A percentile compares a stretch with the other conserved stretches of the same genome.
phyloP scores from a whole-genome alignment of 2,329 filamentous ascomycete genomes.

The Domatiomyces catenatus region DNA sequence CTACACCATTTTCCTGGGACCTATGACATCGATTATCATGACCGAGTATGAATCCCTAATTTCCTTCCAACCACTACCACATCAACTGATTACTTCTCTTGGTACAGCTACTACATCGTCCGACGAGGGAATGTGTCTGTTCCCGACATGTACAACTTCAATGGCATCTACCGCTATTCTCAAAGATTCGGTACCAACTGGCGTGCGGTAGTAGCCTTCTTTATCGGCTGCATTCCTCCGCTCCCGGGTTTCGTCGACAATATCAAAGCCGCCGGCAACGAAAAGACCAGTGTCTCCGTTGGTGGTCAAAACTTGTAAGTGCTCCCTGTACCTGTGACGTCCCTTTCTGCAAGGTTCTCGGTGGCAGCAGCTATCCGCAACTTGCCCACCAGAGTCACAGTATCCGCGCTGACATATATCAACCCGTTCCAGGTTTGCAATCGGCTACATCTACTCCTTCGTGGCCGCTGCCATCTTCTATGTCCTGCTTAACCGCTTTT shows the following conservation, averaged over 20 bases:
- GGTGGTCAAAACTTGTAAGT: constrained; percentile 11
- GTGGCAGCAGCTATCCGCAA: too few species aligned
- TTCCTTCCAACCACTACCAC: neutral
- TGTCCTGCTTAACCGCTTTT: constrained; percentile 14
- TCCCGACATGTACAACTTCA: constrained; percentile 14
- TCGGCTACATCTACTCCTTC: constrained; percentile 14
- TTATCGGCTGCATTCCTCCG: constrained; percentile 14
- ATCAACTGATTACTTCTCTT: constrained; percentile 1
- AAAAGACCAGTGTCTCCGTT: constrained; percentile 9
- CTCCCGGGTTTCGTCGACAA: constrained; percentile 31
- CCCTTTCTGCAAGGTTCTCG: neutral
- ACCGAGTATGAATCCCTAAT: constrained; percentile 7
- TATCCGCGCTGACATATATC: constrained; percentile 1
- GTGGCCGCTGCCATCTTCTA: constrained; percentile 14
- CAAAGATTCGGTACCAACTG: constrained; percentile 32
- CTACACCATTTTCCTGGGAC: constrained; percentile 49
- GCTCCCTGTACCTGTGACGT: neutral
- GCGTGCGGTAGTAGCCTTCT: constrained; percentile 11
- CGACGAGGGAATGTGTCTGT: constrained; percentile 11
- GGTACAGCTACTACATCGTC: constrained; percentile 9
- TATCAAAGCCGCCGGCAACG: constrained; percentile 8
- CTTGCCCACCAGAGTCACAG: neutral
- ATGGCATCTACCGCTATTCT: constrained; percentile 14
- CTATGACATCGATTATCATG: constrained; percentile 46
- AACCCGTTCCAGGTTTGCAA: constrained; percentile 5